Conservation (phyloP, 352 stramenopile species). For the Phytophthora constricta region DNA sequence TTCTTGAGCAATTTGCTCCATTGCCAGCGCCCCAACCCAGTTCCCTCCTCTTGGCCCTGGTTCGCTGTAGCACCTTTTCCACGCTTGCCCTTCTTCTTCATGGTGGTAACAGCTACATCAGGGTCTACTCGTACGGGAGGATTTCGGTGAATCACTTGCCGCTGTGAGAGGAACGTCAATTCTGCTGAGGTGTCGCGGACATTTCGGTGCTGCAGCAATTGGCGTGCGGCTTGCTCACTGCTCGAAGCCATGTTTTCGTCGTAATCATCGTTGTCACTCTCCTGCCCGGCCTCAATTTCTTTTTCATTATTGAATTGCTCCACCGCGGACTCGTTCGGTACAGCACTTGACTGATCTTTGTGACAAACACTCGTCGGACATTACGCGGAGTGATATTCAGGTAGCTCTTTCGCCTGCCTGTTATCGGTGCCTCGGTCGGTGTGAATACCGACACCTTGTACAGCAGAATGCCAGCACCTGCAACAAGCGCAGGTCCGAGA, state of each 20-base stretch:
- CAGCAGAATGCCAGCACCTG: slow-evolving; percentile 60
- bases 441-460: slow-evolving; percentile 77
- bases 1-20: slow-evolving; percentile 69
- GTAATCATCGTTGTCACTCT: slow-evolving; percentile 47
- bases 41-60: slow-evolving; percentile 35
- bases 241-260: slow-evolving; percentile 27
- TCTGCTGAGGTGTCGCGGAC: slow-evolving; percentile 71
- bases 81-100: slow-evolving; percentile 39
- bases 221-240: slow-evolving; percentile 31
- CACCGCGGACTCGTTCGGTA: slow-evolving; percentile 42
- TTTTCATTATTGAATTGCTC: slow-evolving; percentile 63
- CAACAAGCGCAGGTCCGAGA: slow-evolving; percentile 59
- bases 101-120: slow-evolving; percentile 18
- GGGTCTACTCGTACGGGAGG: slow-evolving; percentile 52
- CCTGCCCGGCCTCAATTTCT: slow-evolving; percentile 33
- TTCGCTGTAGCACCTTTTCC: slow-evolving; percentile 38
- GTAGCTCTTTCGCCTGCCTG: slow-evolving; percentile 60
- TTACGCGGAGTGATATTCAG: slow-evolving; percentile 80
- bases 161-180: slow-evolving; percentile 78
- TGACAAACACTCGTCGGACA: slow-evolving; percentile 60
- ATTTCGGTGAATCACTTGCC: slow-evolving; percentile 80
- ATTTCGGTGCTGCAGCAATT: slow-evolving; percentile 53
- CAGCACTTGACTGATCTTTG: slow-evolving; percentile 31
- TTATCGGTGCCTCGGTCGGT: slow-evolving; percentile 54
- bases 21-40: slow-evolving; percentile 66